These are phyloP conservation scores for Colletotrichum lini DNA, from an alignment of 2,329 filamentous ascomycete species.

Conservation along the genomic window DNA sequence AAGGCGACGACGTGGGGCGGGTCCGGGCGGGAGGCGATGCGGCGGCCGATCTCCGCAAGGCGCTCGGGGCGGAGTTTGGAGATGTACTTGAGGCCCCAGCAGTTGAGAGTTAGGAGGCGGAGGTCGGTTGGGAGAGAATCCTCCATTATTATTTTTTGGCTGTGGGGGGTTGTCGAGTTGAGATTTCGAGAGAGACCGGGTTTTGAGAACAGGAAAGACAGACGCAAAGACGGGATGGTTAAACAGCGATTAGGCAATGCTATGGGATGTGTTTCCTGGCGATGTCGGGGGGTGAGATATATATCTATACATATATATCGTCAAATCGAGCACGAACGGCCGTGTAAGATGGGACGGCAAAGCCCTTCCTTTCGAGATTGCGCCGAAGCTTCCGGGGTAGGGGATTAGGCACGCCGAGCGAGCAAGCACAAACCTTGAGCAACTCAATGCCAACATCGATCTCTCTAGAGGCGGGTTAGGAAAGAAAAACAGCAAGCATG, in stretches of 20 bases:
- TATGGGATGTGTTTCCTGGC: neutral
- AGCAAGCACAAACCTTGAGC: neutral
- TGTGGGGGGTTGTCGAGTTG: neutral
- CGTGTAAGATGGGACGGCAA: slow-evolving; percentile 6
- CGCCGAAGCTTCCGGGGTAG: slow-evolving; percentile 22
- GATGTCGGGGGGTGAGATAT: neutral
- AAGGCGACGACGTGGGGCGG: slow-evolving; percentile 89
- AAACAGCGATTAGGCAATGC: neutral
- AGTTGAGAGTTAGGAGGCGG: slow-evolving; percentile 91
- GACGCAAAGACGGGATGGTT: neutral
- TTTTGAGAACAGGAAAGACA: neutral
- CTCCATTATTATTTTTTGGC: slow-evolving; percentile 45
- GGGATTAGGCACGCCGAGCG: too few relatives aligned
- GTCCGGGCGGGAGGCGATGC: slow-evolving; percentile 78
- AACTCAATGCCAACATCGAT: neutral
- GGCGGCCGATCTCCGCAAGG: slow-evolving; percentile 85
- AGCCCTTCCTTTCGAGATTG: neutral
- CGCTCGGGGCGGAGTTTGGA: slow-evolving; percentile 84
- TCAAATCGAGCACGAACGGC: neutral
- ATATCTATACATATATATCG: neutral
- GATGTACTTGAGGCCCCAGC: slow-evolving; percentile 95
- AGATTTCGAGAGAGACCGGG: neutral
- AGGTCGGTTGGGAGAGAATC: slow-evolving; percentile 69
- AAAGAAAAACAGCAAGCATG: neutral
- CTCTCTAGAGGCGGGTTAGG: too few relatives aligned